Evolutionary conservation across 2,329 filamentous ascomycete species (phyloP).

Genomic region (Amauroascus verrucosus): DNA sequence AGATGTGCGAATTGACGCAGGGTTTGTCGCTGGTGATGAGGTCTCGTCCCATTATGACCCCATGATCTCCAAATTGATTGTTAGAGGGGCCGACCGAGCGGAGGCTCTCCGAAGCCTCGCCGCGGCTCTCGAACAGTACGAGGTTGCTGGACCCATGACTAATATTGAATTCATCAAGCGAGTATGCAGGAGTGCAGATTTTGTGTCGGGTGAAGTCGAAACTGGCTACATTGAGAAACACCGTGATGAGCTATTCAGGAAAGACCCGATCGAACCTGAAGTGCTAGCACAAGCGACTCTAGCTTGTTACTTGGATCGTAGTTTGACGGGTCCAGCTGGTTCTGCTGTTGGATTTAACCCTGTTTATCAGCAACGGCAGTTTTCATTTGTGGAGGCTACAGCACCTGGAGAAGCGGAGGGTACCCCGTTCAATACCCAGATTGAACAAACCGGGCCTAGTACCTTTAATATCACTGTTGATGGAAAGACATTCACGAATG

Average conservation of each 20-base stretch:
- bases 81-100: conserved; percentile 66
- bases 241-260: conserved; percentile 63
- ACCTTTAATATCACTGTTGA: conserved; percentile 43
- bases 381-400: conserved; percentile 44
- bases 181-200: conserved; percentile 69
- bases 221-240: conserved; percentile 95
- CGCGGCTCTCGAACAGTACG: conserved; percentile 72
- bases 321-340: conserved; percentile 24
- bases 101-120: conserved; percentile 75
- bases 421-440: conserved; percentile 36
- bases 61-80: conserved; percentile 97
- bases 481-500: conserved; percentile 36
- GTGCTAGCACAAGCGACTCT: conserved; percentile 80
- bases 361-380: conserved; percentile 53
- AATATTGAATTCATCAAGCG: conserved; percentile 96
- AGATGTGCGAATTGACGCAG: conserved; percentile 82
- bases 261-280: conserved; percentile 54
- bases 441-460: conserved; percentile 43
- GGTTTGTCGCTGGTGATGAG: conserved; percentile 81
- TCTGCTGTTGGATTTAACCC: conserved; percentile 49
- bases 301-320: conserved; percentile 48
- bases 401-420: conserved; percentile 34
- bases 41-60: conserved; percentile 94
- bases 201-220: conserved; percentile 79
- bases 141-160: conserved; percentile 83